These are phyloP conservation scores for Xylariaceae sp. DNA, from an alignment of 2,329 filamentous ascomycete genomes.

Conservation along the genomic window DNA sequence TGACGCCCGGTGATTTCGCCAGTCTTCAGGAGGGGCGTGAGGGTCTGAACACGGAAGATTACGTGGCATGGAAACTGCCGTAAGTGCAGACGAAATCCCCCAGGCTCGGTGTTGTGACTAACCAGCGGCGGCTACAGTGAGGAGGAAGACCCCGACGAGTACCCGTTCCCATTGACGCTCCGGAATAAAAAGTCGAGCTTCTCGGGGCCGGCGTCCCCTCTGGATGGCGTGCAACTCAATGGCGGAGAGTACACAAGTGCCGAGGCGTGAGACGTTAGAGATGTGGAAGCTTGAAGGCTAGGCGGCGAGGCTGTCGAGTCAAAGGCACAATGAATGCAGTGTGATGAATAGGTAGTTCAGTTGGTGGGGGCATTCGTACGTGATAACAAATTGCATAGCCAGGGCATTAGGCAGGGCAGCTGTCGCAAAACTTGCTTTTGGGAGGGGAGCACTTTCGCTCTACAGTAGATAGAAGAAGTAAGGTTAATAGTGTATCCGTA, in stretches of 20 bases:
- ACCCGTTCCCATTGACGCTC: conserved; percentile 52
- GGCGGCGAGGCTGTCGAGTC: too few species aligned
- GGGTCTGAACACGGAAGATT: conserved; percentile 90
- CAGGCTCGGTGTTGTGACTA: background rate
- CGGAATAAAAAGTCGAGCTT: conserved; percentile 38
- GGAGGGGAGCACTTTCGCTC: too few species aligned
- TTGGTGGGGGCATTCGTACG: too few species aligned
- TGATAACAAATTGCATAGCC: conserved; percentile 9
- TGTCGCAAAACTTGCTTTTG: too few species aligned
- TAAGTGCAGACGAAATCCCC: conserved; percentile 49
- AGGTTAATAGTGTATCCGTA: too few species aligned
- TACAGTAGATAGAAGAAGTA: too few species aligned
- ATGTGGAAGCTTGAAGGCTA: too few species aligned
- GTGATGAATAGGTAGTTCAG: too few species aligned
- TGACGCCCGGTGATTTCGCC: conserved; percentile 97
- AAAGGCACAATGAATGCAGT: too few species aligned
- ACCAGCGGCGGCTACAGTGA: conserved; percentile 51
- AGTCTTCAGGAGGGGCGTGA: conserved; percentile 92
- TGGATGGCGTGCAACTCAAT: conserved; percentile 34
- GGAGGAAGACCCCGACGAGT: conserved; percentile 82
- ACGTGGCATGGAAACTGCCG: conserved; percentile 96
- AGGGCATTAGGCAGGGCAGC: too few species aligned
- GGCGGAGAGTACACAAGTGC: conserved; percentile 15
- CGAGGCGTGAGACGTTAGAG: background rate
- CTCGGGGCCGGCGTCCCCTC: conserved; percentile 31